These are phyloP conservation scores for Populus tremula DNA, from an alignment of 345 rosid genomes.

Conservation along the genomic window DNA sequence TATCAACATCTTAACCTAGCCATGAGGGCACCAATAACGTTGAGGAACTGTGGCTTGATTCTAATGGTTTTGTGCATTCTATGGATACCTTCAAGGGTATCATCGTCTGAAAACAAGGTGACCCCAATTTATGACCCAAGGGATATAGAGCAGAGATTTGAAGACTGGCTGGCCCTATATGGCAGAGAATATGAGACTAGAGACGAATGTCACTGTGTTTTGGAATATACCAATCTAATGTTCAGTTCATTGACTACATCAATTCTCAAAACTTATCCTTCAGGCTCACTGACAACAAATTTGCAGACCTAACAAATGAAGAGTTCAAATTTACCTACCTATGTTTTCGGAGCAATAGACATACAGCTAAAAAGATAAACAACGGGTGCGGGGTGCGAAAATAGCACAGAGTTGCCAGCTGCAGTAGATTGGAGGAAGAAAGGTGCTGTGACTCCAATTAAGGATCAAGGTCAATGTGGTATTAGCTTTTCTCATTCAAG, in stretches of 20 bases:
- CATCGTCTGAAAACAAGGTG: conserved; percentile 1
- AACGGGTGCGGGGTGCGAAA: background rate
- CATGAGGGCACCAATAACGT: background rate
- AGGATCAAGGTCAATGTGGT: conserved; percentile 88
- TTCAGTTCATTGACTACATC: conserved; percentile 54
- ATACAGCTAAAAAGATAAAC: background rate
- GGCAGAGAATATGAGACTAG: conserved; percentile 31
- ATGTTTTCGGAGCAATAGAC: conserved; percentile 30
- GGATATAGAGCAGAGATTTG: conserved; percentile 44
- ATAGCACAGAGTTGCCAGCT: conserved; percentile 25
- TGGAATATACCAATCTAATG: conserved; percentile 63
- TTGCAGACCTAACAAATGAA: conserved; percentile 72
- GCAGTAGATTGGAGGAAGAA: conserved; percentile 73
- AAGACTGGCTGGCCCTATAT: conserved; percentile 48
- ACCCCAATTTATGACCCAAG: conserved; percentile 19
- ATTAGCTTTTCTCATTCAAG: background rate
- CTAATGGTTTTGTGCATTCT: conserved; percentile 26
- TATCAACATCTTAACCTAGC: background rate
- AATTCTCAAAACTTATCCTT: conserved; percentile 59
- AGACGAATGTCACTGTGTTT: conserved; percentile 56
- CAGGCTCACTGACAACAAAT: conserved; percentile 69
- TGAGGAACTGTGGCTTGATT: conserved; percentile 18
- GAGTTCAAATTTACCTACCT: conserved; percentile 58
- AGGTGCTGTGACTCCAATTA: conserved; percentile 78
- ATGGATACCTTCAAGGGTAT: conserved; percentile 32